These are phyloP conservation scores for Oryza brachyantha DNA, from an alignment of 176 grass and related monocot genomes.

Conservation along the genomic window DNA sequence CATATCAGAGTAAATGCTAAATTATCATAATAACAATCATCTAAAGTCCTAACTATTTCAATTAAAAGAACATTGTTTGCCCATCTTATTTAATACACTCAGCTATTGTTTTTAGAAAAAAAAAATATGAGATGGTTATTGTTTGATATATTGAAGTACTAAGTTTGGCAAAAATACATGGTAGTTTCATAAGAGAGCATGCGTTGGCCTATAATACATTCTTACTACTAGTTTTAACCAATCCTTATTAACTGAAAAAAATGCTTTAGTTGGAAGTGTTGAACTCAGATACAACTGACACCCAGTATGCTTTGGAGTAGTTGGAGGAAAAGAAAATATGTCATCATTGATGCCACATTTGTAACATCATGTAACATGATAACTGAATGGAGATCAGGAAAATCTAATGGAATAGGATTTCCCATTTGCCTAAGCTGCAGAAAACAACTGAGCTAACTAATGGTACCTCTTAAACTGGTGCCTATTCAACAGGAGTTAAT, in stretches of 20 bases:
- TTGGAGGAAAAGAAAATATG: neutral
- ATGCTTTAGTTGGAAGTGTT: no score
- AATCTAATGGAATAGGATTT: slow-evolving; percentile 18
- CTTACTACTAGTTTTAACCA: neutral
- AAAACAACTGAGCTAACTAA: slow-evolving; percentile 14
- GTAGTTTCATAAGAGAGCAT: slow-evolving; percentile 8
- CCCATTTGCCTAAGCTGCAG: neutral
- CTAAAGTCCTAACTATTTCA: neutral
- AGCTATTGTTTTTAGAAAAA: neutral
- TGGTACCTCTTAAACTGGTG: neutral
- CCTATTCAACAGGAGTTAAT: neutral
- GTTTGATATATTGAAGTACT: slow-evolving; percentile 1
- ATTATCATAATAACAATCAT: slow-evolving; percentile 16
- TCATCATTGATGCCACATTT: neutral
- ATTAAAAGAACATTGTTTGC: neutral
- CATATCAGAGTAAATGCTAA: neutral
- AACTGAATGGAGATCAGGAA: slow-evolving; percentile 5
- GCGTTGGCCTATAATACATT: neutral
- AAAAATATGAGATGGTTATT: neutral
- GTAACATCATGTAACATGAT: neutral
- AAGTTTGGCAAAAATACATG: neutral
- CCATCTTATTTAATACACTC: neutral
- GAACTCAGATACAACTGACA: slow-evolving; percentile 12
- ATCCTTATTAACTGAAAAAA: slow-evolving; percentile 14
- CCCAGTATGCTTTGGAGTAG: neutral